Evolutionary conservation across 805 yeast genomes (phyloP), one percentile per base, ranked within the genome.

Genomic region (Hagleromyces aurorensis): DNA sequence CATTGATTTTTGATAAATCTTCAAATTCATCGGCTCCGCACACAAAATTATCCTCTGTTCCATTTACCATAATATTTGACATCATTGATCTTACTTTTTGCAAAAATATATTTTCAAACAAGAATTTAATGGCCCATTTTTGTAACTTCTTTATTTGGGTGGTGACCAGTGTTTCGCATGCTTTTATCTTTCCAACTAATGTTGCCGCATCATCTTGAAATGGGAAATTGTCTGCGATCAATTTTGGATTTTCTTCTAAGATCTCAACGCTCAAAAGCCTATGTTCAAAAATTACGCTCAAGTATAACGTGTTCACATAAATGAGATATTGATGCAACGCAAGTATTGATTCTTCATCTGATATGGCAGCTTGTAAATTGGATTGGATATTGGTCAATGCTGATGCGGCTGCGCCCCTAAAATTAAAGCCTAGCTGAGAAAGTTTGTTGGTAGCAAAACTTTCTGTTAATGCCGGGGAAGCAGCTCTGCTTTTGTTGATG

Each of bases 281-380:
- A 8, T 57, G 52, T 19, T 81, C 62, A 46, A 83, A 81, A 6
- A 61, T 65, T 13, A 70, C 66, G 14, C 81, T 75, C 23, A 77
- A 58, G 7, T 78, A 73, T 4, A 86, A 62, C 2, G 93, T 77
- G 55, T 89, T 87, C 36, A 86, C 60, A 35, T 78, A 71, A 1
- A 82, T 60, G 22, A 85, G 58, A 48, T 74, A 86, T 10, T 70
- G 71, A 18, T 72, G 66, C 10, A 82, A 52, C 34, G 71, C 67
- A 4, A 55, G 29, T 5, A 55, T 45, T 6, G 50, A 27, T 13
- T 52, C 57, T 17, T 51, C 56, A 25, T 48, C 54, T 2, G 48
- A 45, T 4, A 52, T 54, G 4, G 49, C 58, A 14, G 57, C 47
- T 26, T 52, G 57, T 21, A 52, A 25, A 34, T 52, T 52, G 7